Conservation (phyloP, 2,329 filamentous ascomycete species). For the Emmonsia crescens region DNA sequence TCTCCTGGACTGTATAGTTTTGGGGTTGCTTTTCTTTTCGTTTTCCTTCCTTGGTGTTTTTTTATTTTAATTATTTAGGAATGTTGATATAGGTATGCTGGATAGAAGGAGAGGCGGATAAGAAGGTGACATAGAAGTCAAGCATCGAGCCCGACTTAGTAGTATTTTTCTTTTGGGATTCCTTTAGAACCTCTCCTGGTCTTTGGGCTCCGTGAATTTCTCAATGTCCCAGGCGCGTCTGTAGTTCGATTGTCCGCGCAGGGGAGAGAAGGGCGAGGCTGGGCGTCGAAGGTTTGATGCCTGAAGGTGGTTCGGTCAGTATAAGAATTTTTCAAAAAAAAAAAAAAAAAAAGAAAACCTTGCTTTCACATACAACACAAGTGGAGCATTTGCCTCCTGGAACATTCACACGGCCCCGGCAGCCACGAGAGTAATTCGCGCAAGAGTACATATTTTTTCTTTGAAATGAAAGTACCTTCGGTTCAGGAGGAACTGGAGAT, state of each 20-base stretch:
- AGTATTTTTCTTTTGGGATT: background rate
- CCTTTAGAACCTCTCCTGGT: background rate
- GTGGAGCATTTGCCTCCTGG: slow-evolving; percentile 34
- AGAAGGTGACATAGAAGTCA: background rate
- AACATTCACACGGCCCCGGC: slow-evolving; percentile 36
- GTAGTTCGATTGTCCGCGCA: slow-evolving; percentile 11
- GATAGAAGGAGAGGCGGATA: background rate
- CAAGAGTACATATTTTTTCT: slow-evolving; percentile 36
- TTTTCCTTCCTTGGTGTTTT: background rate
- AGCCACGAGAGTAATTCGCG: slow-evolving; percentile 38
- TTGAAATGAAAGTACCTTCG: background rate
- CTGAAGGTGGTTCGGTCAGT: slow-evolving; percentile 15
- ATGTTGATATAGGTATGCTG: background rate
- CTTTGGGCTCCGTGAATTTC: background rate
- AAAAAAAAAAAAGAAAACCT: background rate
- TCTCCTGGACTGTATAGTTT: slow-evolving; percentile 1
- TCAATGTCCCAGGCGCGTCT: slow-evolving; percentile 10
- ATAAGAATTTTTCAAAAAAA: slow-evolving; percentile 6
- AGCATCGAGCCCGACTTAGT: background rate
- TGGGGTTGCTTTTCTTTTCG: background rate
- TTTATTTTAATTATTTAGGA: background rate
- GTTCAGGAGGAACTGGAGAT: background rate
- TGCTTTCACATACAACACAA: slow-evolving; percentile 31
- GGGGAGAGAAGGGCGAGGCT: slow-evolving; percentile 26
- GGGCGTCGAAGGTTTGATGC: slow-evolving; percentile 30